A percentile compares a stretch with the other conserved stretches of the same genome.
phyloP scores from a whole-genome alignment of 192 early-diverging fungal species.

The Coemansia sp. region DNA sequence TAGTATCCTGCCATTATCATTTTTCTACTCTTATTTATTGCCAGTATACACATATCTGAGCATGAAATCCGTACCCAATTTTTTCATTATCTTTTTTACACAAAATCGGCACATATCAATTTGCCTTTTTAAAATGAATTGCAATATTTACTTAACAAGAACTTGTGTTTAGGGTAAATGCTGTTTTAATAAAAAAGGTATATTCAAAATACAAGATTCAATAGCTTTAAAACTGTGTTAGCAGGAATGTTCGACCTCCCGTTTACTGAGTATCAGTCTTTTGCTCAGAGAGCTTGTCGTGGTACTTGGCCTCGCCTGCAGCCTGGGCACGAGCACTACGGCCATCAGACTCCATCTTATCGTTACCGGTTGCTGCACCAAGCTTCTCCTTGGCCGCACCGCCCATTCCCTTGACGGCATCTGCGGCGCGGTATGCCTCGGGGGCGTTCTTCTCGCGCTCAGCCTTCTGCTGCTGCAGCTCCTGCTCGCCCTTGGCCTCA shows the following conservation, averaged over 20 bases:
- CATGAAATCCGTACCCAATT: no score
- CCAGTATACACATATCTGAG: no score
- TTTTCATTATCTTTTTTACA: no score
- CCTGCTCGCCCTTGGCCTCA: conserved; percentile 18
- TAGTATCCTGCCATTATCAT: no score
- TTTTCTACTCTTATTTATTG: no score
- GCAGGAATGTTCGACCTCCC: no score
- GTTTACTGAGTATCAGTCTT: not conserved
- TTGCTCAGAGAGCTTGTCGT: conserved; percentile 9
- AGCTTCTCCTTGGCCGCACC: conserved; percentile 22
- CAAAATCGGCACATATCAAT: no score
- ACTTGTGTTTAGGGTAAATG: no score
- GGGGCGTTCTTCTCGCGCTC: conserved; percentile 2
- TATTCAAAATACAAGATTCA: not conserved
- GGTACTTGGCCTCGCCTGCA: conserved; percentile 2
- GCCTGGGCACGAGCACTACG: conserved; percentile 16
- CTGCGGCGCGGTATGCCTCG: conserved; percentile 6
- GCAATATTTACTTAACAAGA: no score
- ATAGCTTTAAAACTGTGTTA: not conserved
- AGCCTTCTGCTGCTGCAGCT: conserved; percentile 9
- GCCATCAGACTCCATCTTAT: conserved; percentile 13
- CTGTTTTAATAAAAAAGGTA: not conserved
- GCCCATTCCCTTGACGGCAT: conserved; percentile 5
- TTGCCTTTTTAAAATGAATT: no score
- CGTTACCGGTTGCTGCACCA: conserved; percentile 22